These are phyloP conservation scores for Neoboletus magnificus DNA, from an alignment of 768 basidiomycete genomes.

Conservation along the genomic window DNA sequence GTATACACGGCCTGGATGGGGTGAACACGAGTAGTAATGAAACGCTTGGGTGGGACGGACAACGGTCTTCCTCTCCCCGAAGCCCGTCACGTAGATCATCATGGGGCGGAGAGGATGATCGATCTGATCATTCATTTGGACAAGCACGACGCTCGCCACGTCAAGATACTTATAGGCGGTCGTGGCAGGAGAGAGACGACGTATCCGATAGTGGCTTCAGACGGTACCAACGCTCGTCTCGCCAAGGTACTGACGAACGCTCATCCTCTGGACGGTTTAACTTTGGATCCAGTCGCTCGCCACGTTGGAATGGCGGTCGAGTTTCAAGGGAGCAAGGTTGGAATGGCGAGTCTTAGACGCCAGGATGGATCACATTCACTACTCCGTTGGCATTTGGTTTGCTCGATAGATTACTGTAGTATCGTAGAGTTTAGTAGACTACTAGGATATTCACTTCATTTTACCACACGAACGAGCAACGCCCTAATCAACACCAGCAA, in stretches of 20 bases:
- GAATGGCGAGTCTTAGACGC: neutral
- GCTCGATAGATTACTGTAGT: slow-evolving; percentile 2
- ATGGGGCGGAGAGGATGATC: slow-evolving; percentile 5
- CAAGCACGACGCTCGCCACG: neutral
- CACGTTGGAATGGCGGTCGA: slow-evolving; percentile 1
- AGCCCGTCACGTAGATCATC: slow-evolving; percentile 9
- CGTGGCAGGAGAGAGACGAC: neutral
- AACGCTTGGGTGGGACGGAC: neutral
- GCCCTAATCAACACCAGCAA: slow-evolving; percentile 1
- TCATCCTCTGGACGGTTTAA: slow-evolving; percentile 3
- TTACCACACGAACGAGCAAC: neutral
- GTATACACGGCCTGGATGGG: slow-evolving; percentile 37
- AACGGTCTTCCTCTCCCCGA: slow-evolving; percentile 4
- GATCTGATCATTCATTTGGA: neutral
- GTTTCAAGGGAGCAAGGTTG: slow-evolving; percentile 5
- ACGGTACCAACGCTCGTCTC: neutral
- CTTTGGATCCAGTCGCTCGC: slow-evolving; percentile 2
- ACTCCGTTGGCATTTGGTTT: neutral
- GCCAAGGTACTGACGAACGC: slow-evolving; percentile 1
- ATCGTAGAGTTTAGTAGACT: slow-evolving; percentile 1
- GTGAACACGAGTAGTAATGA: slow-evolving; percentile 15
- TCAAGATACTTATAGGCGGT: neutral
- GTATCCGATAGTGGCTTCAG: neutral
- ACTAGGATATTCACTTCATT: neutral
- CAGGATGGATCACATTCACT: neutral